Conservation (phyloP, 768 basidiomycete species). For the Lactarius vividus region DNA sequence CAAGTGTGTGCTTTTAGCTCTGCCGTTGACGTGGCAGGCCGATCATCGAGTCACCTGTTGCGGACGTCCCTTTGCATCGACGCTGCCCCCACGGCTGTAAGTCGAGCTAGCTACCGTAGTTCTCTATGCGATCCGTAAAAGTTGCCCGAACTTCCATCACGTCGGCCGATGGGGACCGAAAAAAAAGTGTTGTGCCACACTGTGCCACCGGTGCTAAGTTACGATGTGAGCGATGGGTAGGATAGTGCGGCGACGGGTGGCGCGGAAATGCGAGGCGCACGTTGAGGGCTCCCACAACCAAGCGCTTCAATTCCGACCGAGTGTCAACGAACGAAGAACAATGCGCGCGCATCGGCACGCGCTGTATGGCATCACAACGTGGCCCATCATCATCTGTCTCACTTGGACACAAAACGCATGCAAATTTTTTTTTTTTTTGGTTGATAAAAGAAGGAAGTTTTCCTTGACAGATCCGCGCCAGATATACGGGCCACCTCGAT, state of each 20-base stretch:
- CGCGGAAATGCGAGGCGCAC: not conserved
- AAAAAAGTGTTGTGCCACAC: not conserved
- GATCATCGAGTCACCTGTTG: not conserved
- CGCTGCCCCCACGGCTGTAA: too few species aligned
- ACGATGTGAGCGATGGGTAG: not conserved
- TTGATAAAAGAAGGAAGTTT: not conserved
- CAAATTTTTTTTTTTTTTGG: not conserved
- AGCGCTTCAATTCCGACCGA: not conserved
- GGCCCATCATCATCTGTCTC: not conserved
- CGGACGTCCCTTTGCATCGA: not conserved
- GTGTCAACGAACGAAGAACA: not conserved
- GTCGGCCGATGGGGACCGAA: not conserved
- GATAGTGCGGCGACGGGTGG: not conserved
- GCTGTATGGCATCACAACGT: not conserved
- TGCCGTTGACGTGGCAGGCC: too few species aligned
- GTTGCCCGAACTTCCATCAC: not conserved
- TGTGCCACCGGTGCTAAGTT: not conserved
- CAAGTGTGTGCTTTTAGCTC: too few species aligned
- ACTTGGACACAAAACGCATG: not conserved
- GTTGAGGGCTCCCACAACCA: not conserved
- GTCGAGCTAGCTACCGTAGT: too few species aligned
- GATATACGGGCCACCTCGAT: not conserved
- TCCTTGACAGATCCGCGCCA: slow-evolving; percentile 4
- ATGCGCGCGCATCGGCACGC: not conserved
- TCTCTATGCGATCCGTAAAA: not conserved